Conservation (phyloP, 2,329 filamentous ascomycete genomes). For the Nothopassalora personata region DNA sequence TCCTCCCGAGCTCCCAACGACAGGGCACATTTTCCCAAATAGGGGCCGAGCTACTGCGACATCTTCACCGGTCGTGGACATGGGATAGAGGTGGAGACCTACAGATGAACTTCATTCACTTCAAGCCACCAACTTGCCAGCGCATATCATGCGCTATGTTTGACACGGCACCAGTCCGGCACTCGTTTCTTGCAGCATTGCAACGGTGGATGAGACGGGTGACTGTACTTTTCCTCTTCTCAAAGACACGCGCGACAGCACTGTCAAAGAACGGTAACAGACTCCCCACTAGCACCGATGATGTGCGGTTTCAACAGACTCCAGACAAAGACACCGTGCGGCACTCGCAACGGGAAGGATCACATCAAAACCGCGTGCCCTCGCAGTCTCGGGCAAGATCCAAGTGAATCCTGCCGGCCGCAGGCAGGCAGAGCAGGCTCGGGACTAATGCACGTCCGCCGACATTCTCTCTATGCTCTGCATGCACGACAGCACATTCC, state of each 20-base stretch:
- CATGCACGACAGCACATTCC: neutral
- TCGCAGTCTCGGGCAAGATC: neutral
- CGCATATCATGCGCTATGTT: neutral
- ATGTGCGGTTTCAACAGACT: neutral
- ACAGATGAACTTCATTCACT: neutral
- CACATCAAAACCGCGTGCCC: neutral
- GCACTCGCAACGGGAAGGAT: neutral
- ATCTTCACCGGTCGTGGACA: constrained; percentile 6
- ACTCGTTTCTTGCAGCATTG: neutral
- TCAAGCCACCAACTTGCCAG: constrained; percentile 2
- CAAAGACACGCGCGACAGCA: neutral
- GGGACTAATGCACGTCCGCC: neutral
- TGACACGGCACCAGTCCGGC: constrained; percentile 1
- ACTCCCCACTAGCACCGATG: neutral
- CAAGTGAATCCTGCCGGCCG: neutral
- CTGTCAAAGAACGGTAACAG: neutral
- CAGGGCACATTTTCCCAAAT: neutral
- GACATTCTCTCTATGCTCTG: neutral
- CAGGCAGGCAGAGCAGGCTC: too few relatives aligned
- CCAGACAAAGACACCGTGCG: neutral
- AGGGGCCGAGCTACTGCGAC: constrained; percentile 7
- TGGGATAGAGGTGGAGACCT: neutral
- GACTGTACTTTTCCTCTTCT: neutral
- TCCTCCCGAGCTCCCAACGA: neutral
- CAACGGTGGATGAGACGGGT: neutral